A percentile compares a stretch with the other conserved stretches of the same genome.
phyloP scores from a whole-genome alignment of 768 basidiomycete genomes.

The Galerina sulciceps region DNA sequence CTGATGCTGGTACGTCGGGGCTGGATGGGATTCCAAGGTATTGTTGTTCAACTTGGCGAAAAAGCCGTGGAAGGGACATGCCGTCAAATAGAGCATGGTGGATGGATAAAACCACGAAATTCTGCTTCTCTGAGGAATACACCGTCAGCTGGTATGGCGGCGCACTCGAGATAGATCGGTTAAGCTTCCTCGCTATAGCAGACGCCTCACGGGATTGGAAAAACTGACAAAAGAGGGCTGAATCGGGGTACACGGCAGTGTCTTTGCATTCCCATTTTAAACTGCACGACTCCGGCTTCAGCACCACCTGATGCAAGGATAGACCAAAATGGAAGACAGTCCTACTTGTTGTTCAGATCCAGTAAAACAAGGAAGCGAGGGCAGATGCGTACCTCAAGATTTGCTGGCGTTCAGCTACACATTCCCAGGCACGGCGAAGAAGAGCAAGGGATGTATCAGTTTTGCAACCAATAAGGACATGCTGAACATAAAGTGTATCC shows the following conservation, averaged over 20 bases:
- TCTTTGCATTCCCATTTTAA: constrained; percentile 24
- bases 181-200: constrained; percentile 28
- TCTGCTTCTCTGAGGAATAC: constrained; percentile 15
- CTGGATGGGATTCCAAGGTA: constrained; percentile 17
- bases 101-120: constrained; percentile 31
- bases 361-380: neutral
- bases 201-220: constrained; percentile 23
- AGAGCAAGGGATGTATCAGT: constrained; percentile 18
- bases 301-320: constrained; percentile 31
- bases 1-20: constrained; percentile 11
- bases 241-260: neutral
- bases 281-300: constrained; percentile 15
- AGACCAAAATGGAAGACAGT: constrained; percentile 35
- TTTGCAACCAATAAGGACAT: constrained; percentile 38
- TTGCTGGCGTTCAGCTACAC: constrained; percentile 25
- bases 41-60: constrained; percentile 29
- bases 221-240: constrained; percentile 17
- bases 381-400: constrained; percentile 29
- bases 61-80: constrained; percentile 31
- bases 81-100: constrained; percentile 41
- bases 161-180: constrained; percentile 26
- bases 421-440: constrained; percentile 39
- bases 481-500: constrained; percentile 47
- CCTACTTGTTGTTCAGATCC: constrained; percentile 18
- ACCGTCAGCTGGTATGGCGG: constrained; percentile 28